These are phyloP conservation scores for Boletus rex-veris DNA, from an alignment of 768 basidiomycete genomes.

Conservation along the genomic window DNA sequence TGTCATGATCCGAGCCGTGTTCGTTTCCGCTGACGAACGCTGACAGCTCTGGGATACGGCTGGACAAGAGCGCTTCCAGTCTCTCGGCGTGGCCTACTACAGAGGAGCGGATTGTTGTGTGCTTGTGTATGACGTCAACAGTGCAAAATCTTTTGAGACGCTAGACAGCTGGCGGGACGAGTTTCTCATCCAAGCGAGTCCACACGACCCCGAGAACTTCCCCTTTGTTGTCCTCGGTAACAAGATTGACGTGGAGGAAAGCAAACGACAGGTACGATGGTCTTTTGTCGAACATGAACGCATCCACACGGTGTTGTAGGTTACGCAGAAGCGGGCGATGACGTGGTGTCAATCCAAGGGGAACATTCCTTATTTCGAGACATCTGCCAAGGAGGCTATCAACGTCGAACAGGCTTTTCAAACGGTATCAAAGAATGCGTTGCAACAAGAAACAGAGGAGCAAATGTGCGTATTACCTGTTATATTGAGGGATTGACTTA, in stretches of 20 bases:
- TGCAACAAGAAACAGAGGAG: conserved; percentile 96
- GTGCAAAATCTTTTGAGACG: conserved; percentile 96
- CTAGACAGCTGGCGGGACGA: conserved; percentile 99
- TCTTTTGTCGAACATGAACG: background rate
- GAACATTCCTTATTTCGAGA: conserved; percentile 99
- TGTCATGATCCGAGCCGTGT: background rate
- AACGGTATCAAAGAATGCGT: conserved; percentile 98
- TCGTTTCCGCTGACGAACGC: conserved; percentile 1
- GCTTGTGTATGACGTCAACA: conserved; percentile 98
- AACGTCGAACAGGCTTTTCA: conserved; percentile 99
- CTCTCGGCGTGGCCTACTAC: conserved; percentile 98
- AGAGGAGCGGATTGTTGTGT: conserved; percentile 99
- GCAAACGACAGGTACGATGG: conserved; percentile 82
- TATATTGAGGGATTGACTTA: conserved; percentile 5
- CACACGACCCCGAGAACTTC: conserved; percentile 99
- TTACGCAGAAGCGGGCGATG: conserved; percentile 99
- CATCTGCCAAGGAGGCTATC: conserved; percentile 99
- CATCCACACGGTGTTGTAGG: conserved; percentile 43
- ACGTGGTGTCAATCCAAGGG: conserved; percentile 99
- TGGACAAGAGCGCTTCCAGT: conserved; percentile 99
- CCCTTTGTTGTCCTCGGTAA: conserved; percentile 99
- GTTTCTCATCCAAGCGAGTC: conserved; percentile 97
- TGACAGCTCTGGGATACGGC: conserved; percentile 99
- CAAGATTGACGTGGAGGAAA: conserved; percentile 99
- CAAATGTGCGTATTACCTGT: conserved; percentile 66